Conservation (phyloP, 306 rosid genomes). For the barrel medic (Medicago truncatula) region MtrunA17r5.0-ANR NC_053046.1:16627501-16628000, state of each 20-base stretch:
- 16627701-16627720: slow-evolving; percentile 27
- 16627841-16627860: slow-evolving; percentile 39
- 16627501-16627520: background rate
- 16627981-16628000: slow-evolving; percentile 60
- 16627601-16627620: no score
- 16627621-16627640: no score
- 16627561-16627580: background rate
- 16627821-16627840: background rate
- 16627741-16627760: background rate
- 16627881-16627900: slow-evolving; percentile 12
- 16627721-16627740: background rate
- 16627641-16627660: slow-evolving; percentile 1
- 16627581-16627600: background rate
- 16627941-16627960: slow-evolving; percentile 60
- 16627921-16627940: slow-evolving; percentile 82
- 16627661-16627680: background rate
- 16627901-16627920: slow-evolving; percentile 80
- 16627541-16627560: background rate
- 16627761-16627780: slow-evolving; percentile 26
- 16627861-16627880: slow-evolving; percentile 1
- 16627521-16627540: background rate
- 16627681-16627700: background rate
- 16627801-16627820: slow-evolving; percentile 4
- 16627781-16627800: background rate
- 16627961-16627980: slow-evolving; percentile 43